Base-by-base conservation (phyloP, 768 basidiomycete genomes). In the Pisolithus albus region DNA sequence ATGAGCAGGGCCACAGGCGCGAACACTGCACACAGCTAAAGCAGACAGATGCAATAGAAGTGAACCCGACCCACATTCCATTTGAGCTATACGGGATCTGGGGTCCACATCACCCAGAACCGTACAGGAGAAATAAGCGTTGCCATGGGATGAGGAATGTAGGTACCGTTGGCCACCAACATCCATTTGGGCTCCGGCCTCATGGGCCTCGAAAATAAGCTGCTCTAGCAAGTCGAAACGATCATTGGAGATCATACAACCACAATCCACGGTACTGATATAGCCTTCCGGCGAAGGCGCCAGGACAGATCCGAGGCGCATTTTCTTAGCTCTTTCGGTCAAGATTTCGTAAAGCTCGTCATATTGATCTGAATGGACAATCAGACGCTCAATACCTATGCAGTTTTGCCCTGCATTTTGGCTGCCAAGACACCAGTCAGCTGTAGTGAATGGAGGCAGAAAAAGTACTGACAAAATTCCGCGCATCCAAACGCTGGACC, bases 381-480 rank as follows among this genome's bases (percentile, higher is more conserved):
- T 79, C 57, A 98, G 78, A 2, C 93, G 82, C 67, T 99, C 95
- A 56, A 94, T 89, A 34, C 94, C 95, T 60, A 99, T 95, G 66
- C 95, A 99, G 61, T 97, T 97, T 71, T 97, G 95, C 19, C 94
- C 94, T 47, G 81, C 80, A 53, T 92, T 91, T 74, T 93, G 92
- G 75, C 92, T 93, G 61, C 24, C 21, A 15, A 44, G 16, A 39
- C 36, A 41, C 50, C 30, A 11, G 43, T 51, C 30, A 11, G 51
- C 39, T 52, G n/a, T 43, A 19, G 5, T 23, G 42, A 30, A 5
- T 50, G 3, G 3, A 32, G 8, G n/a, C 4, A 47, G 15, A 43
- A 50, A 15, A 50, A 41, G 30, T 15, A 75, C 89, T 65, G 69
- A 95, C 92, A 89, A 97, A 50, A 90, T 80, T 38, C 90, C 95